Conservation (phyloP, 179 eudicot genomes). For the Silene vulgaris region DNA sequence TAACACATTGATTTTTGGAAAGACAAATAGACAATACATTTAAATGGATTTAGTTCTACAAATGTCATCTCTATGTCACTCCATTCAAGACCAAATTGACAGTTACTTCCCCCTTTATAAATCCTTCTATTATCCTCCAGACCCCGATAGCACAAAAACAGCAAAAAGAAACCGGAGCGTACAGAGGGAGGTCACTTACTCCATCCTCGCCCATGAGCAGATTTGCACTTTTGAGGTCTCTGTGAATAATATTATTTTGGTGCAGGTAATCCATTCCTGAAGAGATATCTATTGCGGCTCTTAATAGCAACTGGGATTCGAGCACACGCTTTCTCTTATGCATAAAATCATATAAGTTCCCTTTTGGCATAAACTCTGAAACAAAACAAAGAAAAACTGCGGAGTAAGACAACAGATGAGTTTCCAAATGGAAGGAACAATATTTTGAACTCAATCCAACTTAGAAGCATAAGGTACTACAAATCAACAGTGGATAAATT, state of each 20-base stretch:
- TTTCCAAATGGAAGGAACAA: background rate
- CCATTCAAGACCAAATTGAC: background rate
- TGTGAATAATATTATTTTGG: constrained; percentile 64
- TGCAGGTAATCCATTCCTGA: constrained; percentile 79
- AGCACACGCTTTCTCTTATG: constrained; percentile 61
- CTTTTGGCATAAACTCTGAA: constrained; percentile 67
- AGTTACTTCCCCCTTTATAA: background rate
- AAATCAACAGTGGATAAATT: background rate
- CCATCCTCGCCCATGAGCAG: constrained; percentile 73
- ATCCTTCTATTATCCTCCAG: background rate
- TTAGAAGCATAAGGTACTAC: background rate
- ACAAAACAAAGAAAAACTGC: constrained; percentile 13
- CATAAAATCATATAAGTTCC: constrained; percentile 60
- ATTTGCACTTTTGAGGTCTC: constrained; percentile 87
- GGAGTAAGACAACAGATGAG: constrained; percentile 18
- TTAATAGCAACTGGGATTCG: constrained; percentile 51
- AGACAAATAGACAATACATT: no score
- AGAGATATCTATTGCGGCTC: constrained; percentile 68
- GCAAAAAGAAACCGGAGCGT: background rate
- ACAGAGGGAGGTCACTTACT: constrained; percentile 36
- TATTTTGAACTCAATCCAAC: background rate
- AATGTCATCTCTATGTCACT: no score
- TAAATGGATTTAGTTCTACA: no score
- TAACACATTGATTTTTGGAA: no score
- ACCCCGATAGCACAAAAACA: background rate